Conservation (phyloP, 441 rosid genomes). For the Adansonia madagascariensis region DNA sequence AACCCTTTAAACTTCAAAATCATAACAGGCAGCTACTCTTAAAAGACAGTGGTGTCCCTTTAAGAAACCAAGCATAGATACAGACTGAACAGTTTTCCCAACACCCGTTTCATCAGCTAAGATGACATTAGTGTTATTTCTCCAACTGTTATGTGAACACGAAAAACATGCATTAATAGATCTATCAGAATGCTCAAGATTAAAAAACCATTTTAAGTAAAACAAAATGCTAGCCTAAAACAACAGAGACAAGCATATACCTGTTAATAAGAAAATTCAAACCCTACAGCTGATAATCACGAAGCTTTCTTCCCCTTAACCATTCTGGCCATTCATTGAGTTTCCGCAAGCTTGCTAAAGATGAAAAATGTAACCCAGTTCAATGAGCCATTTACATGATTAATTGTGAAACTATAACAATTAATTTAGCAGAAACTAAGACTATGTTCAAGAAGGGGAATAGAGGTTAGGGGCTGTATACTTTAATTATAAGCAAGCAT, state of each 20-base stretch:
- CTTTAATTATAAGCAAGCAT: no score
- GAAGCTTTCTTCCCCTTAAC: constrained; percentile 94
- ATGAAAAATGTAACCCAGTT: constrained; percentile 13
- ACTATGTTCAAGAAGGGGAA: neutral
- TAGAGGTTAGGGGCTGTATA: neutral
- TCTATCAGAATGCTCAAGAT: constrained; percentile 12
- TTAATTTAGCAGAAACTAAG: neutral
- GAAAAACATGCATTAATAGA: constrained; percentile 28
- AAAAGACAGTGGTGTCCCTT: constrained; percentile 58
- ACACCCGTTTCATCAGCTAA: constrained; percentile 99
- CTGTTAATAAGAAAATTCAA: constrained; percentile 97
- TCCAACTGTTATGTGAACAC: constrained; percentile 64
- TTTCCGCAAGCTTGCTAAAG: constrained; percentile 85
- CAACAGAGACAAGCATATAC: constrained; percentile 45
- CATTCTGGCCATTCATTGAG: constrained; percentile 98
- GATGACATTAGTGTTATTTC: constrained; percentile 98
- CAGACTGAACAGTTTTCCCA: constrained; percentile 99
- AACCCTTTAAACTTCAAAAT: constrained; percentile 11
- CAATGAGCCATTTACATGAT: neutral
- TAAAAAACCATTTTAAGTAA: constrained; percentile 9
- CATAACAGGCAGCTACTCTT: neutral
- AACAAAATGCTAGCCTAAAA: constrained; percentile 21
- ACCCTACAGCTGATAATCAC: constrained; percentile 98
- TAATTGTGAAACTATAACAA: neutral
- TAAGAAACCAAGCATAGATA: constrained; percentile 97